phyloP scores from a whole-genome alignment of 2,329 filamentous ascomycete species.

The Claviceps quebecensis region DNA sequence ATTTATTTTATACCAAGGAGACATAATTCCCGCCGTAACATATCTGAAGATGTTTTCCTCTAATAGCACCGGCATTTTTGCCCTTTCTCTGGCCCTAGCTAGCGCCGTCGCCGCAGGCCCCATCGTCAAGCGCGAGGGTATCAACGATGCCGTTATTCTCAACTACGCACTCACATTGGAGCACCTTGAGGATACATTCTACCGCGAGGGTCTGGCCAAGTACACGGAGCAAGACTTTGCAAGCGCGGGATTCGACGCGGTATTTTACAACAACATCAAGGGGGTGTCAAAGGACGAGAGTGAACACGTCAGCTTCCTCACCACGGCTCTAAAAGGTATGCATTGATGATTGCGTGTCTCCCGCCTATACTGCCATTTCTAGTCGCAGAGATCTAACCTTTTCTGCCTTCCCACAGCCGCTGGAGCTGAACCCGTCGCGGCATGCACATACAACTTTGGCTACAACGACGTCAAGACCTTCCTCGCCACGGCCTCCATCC shows the following conservation, averaged over 20 bases:
- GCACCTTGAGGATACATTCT: constrained; percentile 48
- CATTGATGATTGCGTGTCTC: background rate
- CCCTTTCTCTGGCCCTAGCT: constrained; percentile 7
- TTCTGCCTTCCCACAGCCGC: constrained; percentile 6
- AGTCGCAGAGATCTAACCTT: background rate
- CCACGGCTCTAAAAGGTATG: constrained; percentile 22
- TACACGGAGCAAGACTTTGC: constrained; percentile 40
- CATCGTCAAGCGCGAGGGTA: constrained; percentile 7
- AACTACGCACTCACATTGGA: constrained; percentile 38
- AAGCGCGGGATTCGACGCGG: constrained; percentile 32
- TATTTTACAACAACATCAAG: constrained; percentile 44
- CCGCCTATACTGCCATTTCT: too few relatives aligned
- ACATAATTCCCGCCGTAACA: background rate
- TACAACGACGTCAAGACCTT: constrained; percentile 42
- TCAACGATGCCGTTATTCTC: constrained; percentile 21
- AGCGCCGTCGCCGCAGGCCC: constrained; percentile 8
- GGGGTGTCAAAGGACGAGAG: constrained; percentile 39
- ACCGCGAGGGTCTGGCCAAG: constrained; percentile 42
- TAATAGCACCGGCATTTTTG: constrained; percentile 6
- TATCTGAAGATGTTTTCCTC: constrained; percentile 7
- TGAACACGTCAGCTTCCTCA: constrained; percentile 44
- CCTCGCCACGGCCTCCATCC: constrained; percentile 46
- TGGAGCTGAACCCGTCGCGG: constrained; percentile 34
- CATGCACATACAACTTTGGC: constrained; percentile 46
- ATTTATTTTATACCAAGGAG: too few relatives aligned